These are phyloP conservation scores for Fusarium avenaceum DNA, from an alignment of 2,329 filamentous ascomycete species.

Conservation along the genomic window DNA sequence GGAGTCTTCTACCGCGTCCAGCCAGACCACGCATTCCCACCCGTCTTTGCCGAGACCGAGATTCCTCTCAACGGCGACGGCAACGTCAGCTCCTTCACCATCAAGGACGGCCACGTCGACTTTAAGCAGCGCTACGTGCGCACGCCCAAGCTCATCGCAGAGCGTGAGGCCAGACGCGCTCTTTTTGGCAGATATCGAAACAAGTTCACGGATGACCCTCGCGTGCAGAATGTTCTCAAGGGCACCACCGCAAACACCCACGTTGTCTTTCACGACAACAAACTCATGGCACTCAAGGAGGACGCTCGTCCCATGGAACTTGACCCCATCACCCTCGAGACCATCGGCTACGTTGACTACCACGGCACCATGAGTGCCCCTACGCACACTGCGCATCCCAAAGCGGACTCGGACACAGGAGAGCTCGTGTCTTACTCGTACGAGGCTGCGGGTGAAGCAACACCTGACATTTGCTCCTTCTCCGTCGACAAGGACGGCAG, in stretches of 20 bases:
- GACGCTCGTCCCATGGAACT: not conserved
- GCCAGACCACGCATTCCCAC: slow-evolving; percentile 21
- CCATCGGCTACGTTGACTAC: slow-evolving; percentile 15
- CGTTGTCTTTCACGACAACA: no score
- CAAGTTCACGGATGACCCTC: not conserved
- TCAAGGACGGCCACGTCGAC: slow-evolving; percentile 23
- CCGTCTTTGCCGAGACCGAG: slow-evolving; percentile 20
- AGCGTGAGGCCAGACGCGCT: slow-evolving; percentile 18
- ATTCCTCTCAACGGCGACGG: slow-evolving; percentile 23
- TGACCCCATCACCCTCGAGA: slow-evolving; percentile 23
- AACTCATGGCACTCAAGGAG: no score
- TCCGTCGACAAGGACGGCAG: no score
- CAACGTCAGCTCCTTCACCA: slow-evolving; percentile 19
- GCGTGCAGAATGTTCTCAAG: no score
- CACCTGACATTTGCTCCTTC: no score
- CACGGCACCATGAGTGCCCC: slow-evolving; percentile 4
- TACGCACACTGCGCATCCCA: slow-evolving; percentile 19
- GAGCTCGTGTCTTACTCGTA: slow-evolving; percentile 19
- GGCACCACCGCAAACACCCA: no score
- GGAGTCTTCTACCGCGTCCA: slow-evolving; percentile 23
- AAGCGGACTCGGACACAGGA: slow-evolving; percentile 15
- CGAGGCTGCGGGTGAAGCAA: not conserved
- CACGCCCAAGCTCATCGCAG: slow-evolving; percentile 21
- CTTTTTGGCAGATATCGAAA: slow-evolving; percentile 26
- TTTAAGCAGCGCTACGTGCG: slow-evolving; percentile 26